Conservation (phyloP, 2,329 filamentous ascomycete genomes). For the Phialophora expanda region DNA sequence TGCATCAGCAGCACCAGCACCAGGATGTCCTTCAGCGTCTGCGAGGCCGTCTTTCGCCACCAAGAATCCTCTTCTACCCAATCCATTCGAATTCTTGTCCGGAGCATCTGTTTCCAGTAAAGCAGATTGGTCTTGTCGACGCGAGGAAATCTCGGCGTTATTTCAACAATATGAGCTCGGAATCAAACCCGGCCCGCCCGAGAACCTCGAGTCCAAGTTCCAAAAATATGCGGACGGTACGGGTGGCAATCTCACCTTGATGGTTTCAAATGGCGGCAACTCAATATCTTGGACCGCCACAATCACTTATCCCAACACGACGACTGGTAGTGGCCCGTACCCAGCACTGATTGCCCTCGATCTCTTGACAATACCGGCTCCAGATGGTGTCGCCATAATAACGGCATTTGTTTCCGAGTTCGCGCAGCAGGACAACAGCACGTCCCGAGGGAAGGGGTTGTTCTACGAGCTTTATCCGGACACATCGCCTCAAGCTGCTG, state of each 20-base stretch:
- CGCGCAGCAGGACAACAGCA: conserved; percentile 53
- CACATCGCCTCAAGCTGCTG: conserved; percentile 55
- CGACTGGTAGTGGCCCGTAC: conserved; percentile 52
- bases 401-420: conserved; percentile 65
- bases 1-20: neutral
- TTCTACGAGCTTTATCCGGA: conserved; percentile 66
- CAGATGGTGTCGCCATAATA: conserved; percentile 61
- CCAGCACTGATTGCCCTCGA: conserved; percentile 65
- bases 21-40: conserved; percentile 1
- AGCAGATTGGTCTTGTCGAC: conserved; percentile 57
- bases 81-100: conserved; percentile 56
- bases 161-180: conserved; percentile 61
- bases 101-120: conserved; percentile 54
- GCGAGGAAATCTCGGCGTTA: conserved; percentile 55
- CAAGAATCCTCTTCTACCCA: conserved; percentile 34
- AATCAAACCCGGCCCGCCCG: conserved; percentile 47
- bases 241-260: conserved; percentile 53
- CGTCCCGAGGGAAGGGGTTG: conserved; percentile 61
- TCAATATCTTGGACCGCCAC: conserved; percentile 54
- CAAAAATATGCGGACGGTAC: conserved; percentile 39
- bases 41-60: conserved; percentile 10
- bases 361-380: conserved; percentile 61
- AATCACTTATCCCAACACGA: conserved; percentile 49
- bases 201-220: conserved; percentile 14
- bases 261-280: conserved; percentile 52